Percentiles rank a stretch among this genome's conserved stretches.
These are phyloP conservation scores for Sarocladium brachiariae DNA, from an alignment of 2,329 filamentous ascomycete species.

Conservation along the genomic window DNA sequence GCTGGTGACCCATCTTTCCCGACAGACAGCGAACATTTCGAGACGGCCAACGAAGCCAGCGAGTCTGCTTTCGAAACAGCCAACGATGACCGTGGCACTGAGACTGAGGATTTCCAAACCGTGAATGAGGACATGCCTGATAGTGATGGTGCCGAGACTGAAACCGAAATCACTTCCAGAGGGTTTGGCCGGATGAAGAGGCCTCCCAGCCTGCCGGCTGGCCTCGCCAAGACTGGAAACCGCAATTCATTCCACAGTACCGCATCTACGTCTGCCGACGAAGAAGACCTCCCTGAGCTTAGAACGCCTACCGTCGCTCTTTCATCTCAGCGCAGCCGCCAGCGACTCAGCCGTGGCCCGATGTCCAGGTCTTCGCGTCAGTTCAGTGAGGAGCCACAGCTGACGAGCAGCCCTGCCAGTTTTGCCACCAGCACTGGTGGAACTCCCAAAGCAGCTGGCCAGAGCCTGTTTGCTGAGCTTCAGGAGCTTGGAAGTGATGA, in stretches of 20 bases:
- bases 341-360: slow-evolving; percentile 61
- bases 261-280: slow-evolving; percentile 77
- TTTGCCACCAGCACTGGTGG: slow-evolving; percentile 44
- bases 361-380: slow-evolving; percentile 53
- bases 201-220: slow-evolving; percentile 33
- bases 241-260: slow-evolving; percentile 75
- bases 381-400: slow-evolving; percentile 50
- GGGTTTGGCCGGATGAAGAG: slow-evolving; percentile 35
- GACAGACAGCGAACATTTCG: slow-evolving; percentile 62
- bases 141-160: slow-evolving; percentile 76
- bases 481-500: slow-evolving; percentile 72
- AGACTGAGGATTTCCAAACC: slow-evolving; percentile 93
- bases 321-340: slow-evolving; percentile 61
- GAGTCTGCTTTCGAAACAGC: slow-evolving; percentile 60
- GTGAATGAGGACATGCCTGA: slow-evolving; percentile 76
- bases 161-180: slow-evolving; percentile 64
- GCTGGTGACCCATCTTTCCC: slow-evolving; percentile 13
- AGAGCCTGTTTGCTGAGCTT: slow-evolving; percentile 88
- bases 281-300: slow-evolving; percentile 50
- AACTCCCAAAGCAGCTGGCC: slow-evolving; percentile 43
- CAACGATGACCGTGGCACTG: slow-evolving; percentile 79
- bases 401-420: slow-evolving; percentile 54
- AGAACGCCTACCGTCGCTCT: slow-evolving; percentile 57
- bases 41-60: slow-evolving; percentile 72
- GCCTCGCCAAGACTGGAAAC: slow-evolving; percentile 36